Conservation (phyloP, 2,329 filamentous ascomycete species). For the Periconia sp. region DNA sequence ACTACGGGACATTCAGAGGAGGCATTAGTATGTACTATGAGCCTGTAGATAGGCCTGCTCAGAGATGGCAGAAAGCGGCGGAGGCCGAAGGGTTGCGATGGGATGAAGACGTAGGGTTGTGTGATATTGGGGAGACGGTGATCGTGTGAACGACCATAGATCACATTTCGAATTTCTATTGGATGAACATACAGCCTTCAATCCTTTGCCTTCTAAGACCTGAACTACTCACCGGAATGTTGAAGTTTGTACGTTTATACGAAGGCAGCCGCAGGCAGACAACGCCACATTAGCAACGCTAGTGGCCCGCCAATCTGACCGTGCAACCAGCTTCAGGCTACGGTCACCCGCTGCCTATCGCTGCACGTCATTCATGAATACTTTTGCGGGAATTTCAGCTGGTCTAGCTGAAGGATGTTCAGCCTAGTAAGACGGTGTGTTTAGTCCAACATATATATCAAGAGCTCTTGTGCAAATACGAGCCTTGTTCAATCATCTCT, state of each 20-base stretch:
- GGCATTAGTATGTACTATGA: constrained; percentile 54
- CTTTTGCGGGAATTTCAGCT: neutral
- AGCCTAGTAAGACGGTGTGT: neutral
- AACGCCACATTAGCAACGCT: neutral
- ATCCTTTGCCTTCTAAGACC: too few species aligned
- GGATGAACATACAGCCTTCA: too few species aligned
- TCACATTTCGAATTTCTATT: too few species aligned
- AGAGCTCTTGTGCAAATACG: too few species aligned
- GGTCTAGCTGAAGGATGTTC: neutral
- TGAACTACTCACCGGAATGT: too few species aligned
- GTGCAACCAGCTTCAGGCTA: neutral
- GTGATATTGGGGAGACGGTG: constrained; percentile 57
- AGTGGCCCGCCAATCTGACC: neutral
- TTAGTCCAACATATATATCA: neutral
- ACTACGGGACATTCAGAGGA: constrained; percentile 57
- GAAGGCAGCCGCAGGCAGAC: constrained; percentile 1
- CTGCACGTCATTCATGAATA: neutral
- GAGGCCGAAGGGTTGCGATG: constrained; percentile 50
- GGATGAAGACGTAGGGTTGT: constrained; percentile 45
- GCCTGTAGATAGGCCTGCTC: constrained; percentile 56
- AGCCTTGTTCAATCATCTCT: neutral
- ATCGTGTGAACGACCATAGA: constrained; percentile 46
- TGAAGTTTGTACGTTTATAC: too few species aligned
- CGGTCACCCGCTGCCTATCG: neutral
- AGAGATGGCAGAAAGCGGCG: constrained; percentile 52